A percentile compares a stretch with the other conserved stretches of the same genome.
Evolutionary conservation across 2,329 filamentous ascomycete genomes (phyloP).

Genomic region (Colletotrichum gigasporum): DNA sequence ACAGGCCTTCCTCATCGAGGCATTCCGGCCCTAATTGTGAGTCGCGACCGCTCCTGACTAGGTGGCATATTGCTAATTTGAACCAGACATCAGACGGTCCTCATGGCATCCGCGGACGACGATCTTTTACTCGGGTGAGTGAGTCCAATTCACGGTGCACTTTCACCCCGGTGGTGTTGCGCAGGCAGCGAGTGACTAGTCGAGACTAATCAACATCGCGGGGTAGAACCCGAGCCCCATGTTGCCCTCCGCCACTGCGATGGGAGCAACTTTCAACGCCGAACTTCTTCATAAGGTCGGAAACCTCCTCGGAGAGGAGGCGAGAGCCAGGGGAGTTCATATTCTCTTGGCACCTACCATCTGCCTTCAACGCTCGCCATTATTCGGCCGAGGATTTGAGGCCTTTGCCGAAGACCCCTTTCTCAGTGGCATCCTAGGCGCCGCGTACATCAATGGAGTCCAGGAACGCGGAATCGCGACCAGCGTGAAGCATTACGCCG

Average conservation of each 20-base stretch:
- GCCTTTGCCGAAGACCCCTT: slow-evolving; percentile 58
- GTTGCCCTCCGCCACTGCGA: slow-evolving; percentile 32
- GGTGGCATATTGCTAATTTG: background rate
- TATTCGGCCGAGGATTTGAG: slow-evolving; percentile 59
- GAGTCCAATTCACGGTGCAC: background rate
- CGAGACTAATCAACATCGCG: slow-evolving; percentile 6
- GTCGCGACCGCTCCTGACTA: background rate
- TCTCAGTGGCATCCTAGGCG: slow-evolving; percentile 53
- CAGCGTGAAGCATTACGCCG: slow-evolving; percentile 57
- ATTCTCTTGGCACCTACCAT: slow-evolving; percentile 74
- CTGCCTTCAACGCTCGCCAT: slow-evolving; percentile 56
- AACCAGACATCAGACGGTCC: slow-evolving; percentile 21
- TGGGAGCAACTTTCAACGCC: slow-evolving; percentile 71
- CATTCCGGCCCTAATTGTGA: slow-evolving; percentile 23
- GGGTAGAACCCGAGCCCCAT: slow-evolving; percentile 35
- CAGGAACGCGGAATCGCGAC: slow-evolving; percentile 53
- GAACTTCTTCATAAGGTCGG: slow-evolving; percentile 66
- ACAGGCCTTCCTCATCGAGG: slow-evolving; percentile 28
- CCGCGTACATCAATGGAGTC: slow-evolving; percentile 53
- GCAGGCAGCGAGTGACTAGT: background rate
- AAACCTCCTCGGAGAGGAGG: slow-evolving; percentile 64
- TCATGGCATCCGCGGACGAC: slow-evolving; percentile 26
- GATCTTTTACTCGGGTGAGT: slow-evolving; percentile 17
- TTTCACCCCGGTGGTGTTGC: too few relatives aligned
- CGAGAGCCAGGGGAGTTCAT: slow-evolving; percentile 70